Evolutionary conservation across 2,329 filamentous ascomycete genomes (phyloP).

Genomic region (Pseudonectria foliicola): DNA sequence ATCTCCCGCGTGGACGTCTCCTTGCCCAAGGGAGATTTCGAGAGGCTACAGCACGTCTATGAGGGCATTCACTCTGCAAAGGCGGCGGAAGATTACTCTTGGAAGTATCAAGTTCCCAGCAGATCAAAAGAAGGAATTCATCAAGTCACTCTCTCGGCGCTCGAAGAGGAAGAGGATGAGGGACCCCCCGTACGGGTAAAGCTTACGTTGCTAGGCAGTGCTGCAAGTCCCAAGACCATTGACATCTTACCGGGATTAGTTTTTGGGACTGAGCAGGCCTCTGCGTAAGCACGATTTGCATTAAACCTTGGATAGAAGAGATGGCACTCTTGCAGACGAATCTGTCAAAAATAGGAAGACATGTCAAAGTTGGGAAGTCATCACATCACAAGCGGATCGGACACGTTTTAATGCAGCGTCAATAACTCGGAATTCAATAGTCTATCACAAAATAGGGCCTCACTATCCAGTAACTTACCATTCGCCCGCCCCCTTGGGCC

Average conservation of each 20-base stretch:
- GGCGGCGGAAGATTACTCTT: background rate
- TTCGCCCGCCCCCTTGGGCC: no score
- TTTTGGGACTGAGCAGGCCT: constrained; percentile 12
- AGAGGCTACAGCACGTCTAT: constrained; percentile 17
- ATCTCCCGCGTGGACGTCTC: constrained; percentile 37
- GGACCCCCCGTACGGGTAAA: constrained; percentile 9
- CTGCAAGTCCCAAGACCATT: constrained; percentile 15
- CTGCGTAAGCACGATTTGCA: no score
- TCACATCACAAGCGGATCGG: no score
- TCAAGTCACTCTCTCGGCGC: constrained; percentile 6
- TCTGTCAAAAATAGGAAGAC: no score
- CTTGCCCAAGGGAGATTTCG: constrained; percentile 18
- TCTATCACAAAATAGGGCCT: no score
- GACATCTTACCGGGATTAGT: constrained; percentile 16
- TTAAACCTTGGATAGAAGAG: no score
- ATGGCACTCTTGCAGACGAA: no score
- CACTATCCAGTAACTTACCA: no score
- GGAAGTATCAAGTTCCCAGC: constrained; percentile 14
- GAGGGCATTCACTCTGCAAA: constrained; percentile 19
- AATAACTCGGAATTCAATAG: no score
- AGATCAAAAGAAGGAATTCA: constrained; percentile 10
- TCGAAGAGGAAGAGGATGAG: background rate
- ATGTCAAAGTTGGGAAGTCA: no score
- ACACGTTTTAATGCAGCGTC: no score
- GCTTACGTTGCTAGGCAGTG: constrained; percentile 16